These are phyloP conservation scores for Vigna radiata DNA, from an alignment of 306 rosid genomes.

Conservation along the genomic window DNA sequence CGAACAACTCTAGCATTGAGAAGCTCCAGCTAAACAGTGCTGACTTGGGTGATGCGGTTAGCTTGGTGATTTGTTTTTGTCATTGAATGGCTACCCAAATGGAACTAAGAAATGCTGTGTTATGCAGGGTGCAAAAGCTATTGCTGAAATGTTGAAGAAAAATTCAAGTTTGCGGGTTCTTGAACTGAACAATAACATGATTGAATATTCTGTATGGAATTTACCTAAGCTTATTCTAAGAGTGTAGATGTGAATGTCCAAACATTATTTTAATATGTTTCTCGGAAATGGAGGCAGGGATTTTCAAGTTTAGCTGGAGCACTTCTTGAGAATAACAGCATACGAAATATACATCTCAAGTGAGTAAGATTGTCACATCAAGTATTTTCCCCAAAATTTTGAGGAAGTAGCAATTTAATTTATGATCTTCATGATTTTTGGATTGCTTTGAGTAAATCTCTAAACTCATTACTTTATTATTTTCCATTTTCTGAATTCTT, in stretches of 20 bases:
- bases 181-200: slow-evolving; percentile 93
- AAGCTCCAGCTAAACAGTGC: slow-evolving; percentile 92
- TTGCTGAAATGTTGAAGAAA: slow-evolving; percentile 88
- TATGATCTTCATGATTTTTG: slow-evolving; percentile 34
- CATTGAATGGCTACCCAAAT: slow-evolving; percentile 21
- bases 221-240: slow-evolving; percentile 43
- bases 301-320: slow-evolving; percentile 95
- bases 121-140: slow-evolving; percentile 89
- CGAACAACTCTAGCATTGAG: slow-evolving; percentile 72
- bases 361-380: slow-evolving; percentile 51
- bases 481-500: slow-evolving; percentile 39
- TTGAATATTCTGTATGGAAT: slow-evolving; percentile 89
- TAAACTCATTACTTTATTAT: slow-evolving; percentile 39
- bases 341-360: slow-evolving; percentile 86
- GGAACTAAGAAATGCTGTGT: slow-evolving; percentile 44
- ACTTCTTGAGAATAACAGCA: slow-evolving; percentile 77
- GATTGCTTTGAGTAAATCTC: slow-evolving; percentile 29
- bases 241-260: slow-evolving; percentile 27
- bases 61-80: slow-evolving; percentile 44
- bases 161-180: slow-evolving; percentile 79
- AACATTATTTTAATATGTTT: slow-evolving; percentile 44
- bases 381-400: slow-evolving; percentile 22
- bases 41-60: slow-evolving; percentile 95
- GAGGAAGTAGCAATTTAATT: slow-evolving; percentile 20
- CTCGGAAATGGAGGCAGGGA: slow-evolving; percentile 84